Conservation (phyloP, 2,329 filamentous ascomycete species). For the Fusarium fujikuroi region DNA sequence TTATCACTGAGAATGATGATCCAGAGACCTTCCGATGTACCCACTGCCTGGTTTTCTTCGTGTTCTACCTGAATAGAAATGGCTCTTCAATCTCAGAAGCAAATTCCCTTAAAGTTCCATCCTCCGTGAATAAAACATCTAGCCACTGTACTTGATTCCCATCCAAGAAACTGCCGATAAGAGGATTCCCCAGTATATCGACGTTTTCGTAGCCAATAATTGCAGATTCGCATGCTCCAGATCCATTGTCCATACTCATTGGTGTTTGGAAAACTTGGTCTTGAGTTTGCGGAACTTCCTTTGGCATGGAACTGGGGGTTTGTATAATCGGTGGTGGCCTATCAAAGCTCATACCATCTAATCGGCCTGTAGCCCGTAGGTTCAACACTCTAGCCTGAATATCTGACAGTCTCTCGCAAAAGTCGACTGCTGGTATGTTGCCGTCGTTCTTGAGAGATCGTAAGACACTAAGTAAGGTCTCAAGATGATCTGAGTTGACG, state of each 20-base stretch:
- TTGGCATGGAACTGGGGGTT: not conserved
- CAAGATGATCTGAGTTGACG: slow-evolving; percentile 43
- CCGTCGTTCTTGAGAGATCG: slow-evolving; percentile 46
- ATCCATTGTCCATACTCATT: not conserved
- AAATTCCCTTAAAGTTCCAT: slow-evolving; percentile 41
- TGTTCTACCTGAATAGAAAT: slow-evolving; percentile 29
- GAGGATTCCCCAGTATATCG: slow-evolving; percentile 41
- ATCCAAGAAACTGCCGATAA: slow-evolving; percentile 45
- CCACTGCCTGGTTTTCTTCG: not conserved
- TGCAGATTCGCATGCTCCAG: not conserved
- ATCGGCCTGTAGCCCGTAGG: slow-evolving; percentile 21
- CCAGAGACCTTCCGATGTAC: rapidly evolving
- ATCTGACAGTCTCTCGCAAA: slow-evolving; percentile 45
- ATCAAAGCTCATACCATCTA: slow-evolving; percentile 9
- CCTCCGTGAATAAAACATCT: slow-evolving; percentile 40
- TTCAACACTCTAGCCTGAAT: slow-evolving; percentile 35
- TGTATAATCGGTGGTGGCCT: not conserved
- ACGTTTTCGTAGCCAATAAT: slow-evolving; percentile 29
- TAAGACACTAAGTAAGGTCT: slow-evolving; percentile 45
- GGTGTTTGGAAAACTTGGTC: slow-evolving; percentile 7
- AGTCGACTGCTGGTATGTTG: slow-evolving; percentile 46
- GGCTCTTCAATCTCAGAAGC: slow-evolving; percentile 45
- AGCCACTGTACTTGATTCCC: slow-evolving; percentile 42
- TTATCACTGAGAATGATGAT: not conserved
- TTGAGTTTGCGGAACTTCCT: not conserved